Conservation (phyloP, 2,329 filamentous ascomycete genomes). For the Thielaviopsis ethacetica region DNA sequence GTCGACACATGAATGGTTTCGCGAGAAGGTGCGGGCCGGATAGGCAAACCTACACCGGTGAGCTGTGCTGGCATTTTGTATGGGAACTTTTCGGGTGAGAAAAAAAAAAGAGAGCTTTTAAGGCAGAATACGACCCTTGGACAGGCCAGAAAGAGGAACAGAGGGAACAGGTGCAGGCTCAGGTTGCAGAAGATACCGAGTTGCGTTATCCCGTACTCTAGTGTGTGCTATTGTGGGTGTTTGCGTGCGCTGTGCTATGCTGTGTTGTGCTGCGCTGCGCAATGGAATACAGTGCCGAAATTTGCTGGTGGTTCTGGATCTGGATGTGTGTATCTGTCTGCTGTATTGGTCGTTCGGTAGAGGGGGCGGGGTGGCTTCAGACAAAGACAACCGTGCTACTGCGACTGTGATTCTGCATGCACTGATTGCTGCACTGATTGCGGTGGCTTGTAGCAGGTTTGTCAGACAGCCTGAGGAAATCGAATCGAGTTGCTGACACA, state of each 20-base stretch:
- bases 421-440: neutral
- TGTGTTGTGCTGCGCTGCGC: neutral
- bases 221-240: neutral
- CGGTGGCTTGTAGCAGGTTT: neutral
- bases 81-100: neutral
- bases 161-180: neutral
- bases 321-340: neutral
- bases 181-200: neutral
- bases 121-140: neutral
- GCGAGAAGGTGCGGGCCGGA: constrained; percentile 20
- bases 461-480: neutral
- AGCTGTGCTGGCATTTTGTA: constrained; percentile 20
- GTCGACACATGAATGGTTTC: constrained; percentile 11
- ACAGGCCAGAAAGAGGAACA: neutral
- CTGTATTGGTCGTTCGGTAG: neutral
- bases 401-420: neutral
- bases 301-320: neutral
- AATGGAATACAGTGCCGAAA: neutral
- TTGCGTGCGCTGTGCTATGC: neutral
- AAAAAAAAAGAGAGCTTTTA: neutral
- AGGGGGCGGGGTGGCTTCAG: neutral
- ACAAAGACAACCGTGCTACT: neutral
- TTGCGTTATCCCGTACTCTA: neutral
- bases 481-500: neutral
- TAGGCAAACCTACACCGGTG: constrained; percentile 19